Conservation (phyloP, 768 basidiomycete species). For the Tulasnella sp. region DNA sequence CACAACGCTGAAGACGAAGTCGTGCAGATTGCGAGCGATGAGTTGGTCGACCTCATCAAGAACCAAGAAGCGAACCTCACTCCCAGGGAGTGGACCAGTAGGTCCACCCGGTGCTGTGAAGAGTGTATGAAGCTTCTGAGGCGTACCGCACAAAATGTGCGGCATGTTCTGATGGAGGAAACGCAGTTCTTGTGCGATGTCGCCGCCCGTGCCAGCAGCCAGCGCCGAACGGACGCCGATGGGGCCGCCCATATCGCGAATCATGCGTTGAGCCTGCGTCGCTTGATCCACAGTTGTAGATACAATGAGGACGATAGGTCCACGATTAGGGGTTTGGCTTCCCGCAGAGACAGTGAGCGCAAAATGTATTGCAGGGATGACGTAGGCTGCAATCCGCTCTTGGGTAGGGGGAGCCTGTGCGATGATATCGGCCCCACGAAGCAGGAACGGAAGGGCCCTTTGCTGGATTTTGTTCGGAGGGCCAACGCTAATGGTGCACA, state of each 20-base stretch:
- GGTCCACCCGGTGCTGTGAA: slow-evolving; percentile 49
- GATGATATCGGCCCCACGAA: slow-evolving; percentile 91
- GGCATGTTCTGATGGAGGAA: slow-evolving; percentile 84
- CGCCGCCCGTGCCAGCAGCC: slow-evolving; percentile 68
- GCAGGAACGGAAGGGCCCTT: slow-evolving; percentile 87
- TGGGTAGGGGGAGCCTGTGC: slow-evolving; percentile 98
- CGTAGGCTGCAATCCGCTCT: slow-evolving; percentile 95
- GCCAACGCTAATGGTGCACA: slow-evolving; percentile 52
- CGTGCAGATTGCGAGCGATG: slow-evolving; percentile 92
- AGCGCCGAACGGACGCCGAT: slow-evolving; percentile 88
- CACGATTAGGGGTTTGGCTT: slow-evolving; percentile 48
- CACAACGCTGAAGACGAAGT: slow-evolving; percentile 88
- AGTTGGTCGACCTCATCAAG: slow-evolving; percentile 97
- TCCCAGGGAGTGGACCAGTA: slow-evolving; percentile 57
- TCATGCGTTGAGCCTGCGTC: slow-evolving; percentile 92
- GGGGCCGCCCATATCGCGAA: slow-evolving; percentile 84
- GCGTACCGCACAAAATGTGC: slow-evolving; percentile 93
- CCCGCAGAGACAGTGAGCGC: slow-evolving; percentile 53
- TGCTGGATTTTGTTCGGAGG: slow-evolving; percentile 99
- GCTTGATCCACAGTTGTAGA: slow-evolving; percentile 99
- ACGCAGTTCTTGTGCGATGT: slow-evolving; percentile 64
- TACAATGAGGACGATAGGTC: slow-evolving; percentile 84
- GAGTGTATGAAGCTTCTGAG: slow-evolving; percentile 88
- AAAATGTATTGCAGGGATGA: slow-evolving; percentile 81
- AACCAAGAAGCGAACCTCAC: slow-evolving; percentile 86